phyloP scores from a whole-genome alignment of 1,284 basidiomycete species.

The Pseudozyma thailandica region DNA sequence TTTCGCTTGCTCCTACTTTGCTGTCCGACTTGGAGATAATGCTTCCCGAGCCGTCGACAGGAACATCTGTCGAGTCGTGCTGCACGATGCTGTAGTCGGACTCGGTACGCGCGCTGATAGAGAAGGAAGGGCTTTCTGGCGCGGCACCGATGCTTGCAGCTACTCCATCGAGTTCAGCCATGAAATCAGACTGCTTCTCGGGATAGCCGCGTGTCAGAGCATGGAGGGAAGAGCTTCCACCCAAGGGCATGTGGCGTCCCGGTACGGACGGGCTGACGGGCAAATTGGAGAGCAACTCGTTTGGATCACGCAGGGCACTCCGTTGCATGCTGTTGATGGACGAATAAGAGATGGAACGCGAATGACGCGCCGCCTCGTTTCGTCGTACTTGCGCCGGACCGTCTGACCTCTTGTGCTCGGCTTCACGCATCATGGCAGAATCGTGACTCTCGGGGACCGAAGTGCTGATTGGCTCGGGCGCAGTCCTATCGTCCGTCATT shows the following conservation, averaged over 20 bases:
- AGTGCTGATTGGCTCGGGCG: constrained; percentile 18
- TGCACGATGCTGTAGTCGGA: constrained; percentile 45
- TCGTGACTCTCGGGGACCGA: constrained; percentile 24
- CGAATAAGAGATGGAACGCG: constrained; percentile 63
- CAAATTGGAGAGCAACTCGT: constrained; percentile 22
- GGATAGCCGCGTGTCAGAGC: constrained; percentile 36
- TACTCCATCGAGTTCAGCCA: constrained; percentile 31
- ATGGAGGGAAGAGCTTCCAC: constrained; percentile 37
- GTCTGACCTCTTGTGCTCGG: constrained; percentile 8
- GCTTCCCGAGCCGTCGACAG: constrained; percentile 18
- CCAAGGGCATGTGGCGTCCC: constrained; percentile 26
- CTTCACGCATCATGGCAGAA: constrained; percentile 9
- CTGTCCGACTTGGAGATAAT: constrained; percentile 11
- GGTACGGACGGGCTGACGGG: constrained; percentile 39
- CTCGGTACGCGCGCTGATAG: constrained; percentile 57
- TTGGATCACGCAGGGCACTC: constrained; percentile 21
- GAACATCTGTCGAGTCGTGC: constrained; percentile 16
- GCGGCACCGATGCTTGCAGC: constrained; percentile 31
- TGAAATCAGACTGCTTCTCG: constrained; percentile 31
- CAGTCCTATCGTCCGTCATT: constrained; percentile 38
- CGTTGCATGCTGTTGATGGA: constrained; percentile 46
- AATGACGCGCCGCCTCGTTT: constrained; percentile 42
- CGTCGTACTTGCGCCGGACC: constrained; percentile 10
- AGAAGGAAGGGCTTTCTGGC: constrained; percentile 51
- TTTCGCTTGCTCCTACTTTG: constrained; percentile 6